Conservation (phyloP, 495 filamentous ascomycete species). For the Lasiosphaeria miniovina region DNA sequence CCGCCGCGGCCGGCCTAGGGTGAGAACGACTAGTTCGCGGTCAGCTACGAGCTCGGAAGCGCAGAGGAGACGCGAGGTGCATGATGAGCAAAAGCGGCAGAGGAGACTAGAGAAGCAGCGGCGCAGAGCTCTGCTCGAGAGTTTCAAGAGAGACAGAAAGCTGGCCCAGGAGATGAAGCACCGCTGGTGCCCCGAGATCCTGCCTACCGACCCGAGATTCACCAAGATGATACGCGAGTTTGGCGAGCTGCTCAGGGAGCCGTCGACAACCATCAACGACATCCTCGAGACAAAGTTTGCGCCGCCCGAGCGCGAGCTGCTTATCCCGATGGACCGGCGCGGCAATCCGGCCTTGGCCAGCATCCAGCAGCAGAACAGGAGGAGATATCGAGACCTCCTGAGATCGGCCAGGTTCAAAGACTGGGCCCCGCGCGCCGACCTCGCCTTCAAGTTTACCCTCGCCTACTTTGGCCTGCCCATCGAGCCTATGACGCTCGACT, state of each 20-base stretch:
- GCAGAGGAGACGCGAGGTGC: too few species aligned
- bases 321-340: slow-evolving; percentile 14
- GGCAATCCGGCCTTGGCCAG: slow-evolving; percentile 13
- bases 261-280: slow-evolving; percentile 5
- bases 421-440: slow-evolving; percentile 6
- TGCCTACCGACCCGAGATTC: slow-evolving; percentile 1
- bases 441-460: slow-evolving; percentile 29
- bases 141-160: slow-evolving; percentile 5
- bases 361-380: slow-evolving; percentile 21
- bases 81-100: too few species aligned
- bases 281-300: slow-evolving; percentile 20
- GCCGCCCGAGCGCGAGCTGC: slow-evolving; percentile 16
- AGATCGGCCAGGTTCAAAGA: slow-evolving; percentile 1
- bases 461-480: slow-evolving; percentile 30
- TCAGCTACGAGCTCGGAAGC: too few species aligned
- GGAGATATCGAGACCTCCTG: slow-evolving; percentile 19
- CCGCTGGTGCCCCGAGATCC: slow-evolving; percentile 19
- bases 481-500: slow-evolving; percentile 19
- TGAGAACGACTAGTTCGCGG: too few species aligned
- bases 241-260: slow-evolving; percentile 6
- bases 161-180: background rate
- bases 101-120: too few species aligned
- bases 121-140: background rate
- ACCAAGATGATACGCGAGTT: slow-evolving; percentile 9
- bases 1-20: too few species aligned